Evolutionary conservation across 305 asterid species (phyloP).

Genomic region (Vinca major): DNA sequence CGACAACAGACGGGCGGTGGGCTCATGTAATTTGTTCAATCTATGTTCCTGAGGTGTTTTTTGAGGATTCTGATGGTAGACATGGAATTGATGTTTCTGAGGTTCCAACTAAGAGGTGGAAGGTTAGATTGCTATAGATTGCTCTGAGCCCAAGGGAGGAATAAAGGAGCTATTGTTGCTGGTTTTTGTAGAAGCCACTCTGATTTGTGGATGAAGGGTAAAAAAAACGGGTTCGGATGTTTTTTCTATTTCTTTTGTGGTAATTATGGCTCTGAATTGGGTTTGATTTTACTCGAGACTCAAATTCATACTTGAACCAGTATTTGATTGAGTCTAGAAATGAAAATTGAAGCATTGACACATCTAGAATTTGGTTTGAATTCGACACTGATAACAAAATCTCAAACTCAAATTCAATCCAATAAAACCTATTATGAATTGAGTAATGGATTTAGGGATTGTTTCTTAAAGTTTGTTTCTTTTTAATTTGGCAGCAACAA

Average conservation of each 20-base stretch:
- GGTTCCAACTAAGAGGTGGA: conserved; percentile 59
- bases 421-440: no score
- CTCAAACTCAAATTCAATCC: no score
- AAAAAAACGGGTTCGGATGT: background rate
- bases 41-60: conserved; percentile 73
- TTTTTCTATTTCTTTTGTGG: no score
- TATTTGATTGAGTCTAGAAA: no score
- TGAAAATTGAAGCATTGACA: no score
- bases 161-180: conserved; percentile 53
- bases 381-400: no score
- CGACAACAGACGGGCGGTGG: conserved; percentile 60
- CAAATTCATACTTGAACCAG: no score
- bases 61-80: conserved; percentile 45
- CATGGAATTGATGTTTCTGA: conserved; percentile 54
- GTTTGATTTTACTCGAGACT: no score
- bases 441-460: background rate
- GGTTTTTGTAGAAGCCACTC: conserved; percentile 69
- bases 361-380: no score
- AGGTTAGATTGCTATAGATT: conserved; percentile 72
- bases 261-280: no score
- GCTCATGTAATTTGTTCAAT: conserved; percentile 76
- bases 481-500: conserved; percentile 56
- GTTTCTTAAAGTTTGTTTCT: background rate
- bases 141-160: conserved; percentile 75
- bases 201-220: conserved; percentile 81